Evolutionary conservation across 169 alveolate species (phyloP).

Genomic region (Perkinsus chesapeaki): DNA sequence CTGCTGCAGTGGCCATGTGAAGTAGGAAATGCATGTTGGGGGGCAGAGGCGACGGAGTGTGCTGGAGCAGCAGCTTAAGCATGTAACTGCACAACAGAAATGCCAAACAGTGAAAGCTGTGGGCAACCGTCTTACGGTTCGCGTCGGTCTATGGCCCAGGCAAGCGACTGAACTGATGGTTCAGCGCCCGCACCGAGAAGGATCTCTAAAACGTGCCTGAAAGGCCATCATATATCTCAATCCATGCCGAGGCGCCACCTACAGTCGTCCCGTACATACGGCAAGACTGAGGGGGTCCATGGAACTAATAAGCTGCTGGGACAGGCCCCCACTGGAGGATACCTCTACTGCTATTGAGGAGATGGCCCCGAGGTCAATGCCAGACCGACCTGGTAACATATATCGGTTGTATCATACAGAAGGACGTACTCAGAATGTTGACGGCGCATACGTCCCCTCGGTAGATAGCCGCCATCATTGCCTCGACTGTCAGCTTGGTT

Average conservation of each 20-base stretch:
- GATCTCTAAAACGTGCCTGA: not conserved
- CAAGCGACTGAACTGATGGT: not conserved
- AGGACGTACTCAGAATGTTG: not conserved
- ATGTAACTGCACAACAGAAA: not conserved
- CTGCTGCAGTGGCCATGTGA: not conserved
- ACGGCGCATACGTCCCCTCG: not conserved
- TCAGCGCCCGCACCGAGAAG: not conserved
- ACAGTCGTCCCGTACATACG: not conserved
- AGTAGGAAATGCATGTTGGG: not conserved
- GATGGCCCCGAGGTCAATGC: not conserved
- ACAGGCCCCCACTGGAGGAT: not conserved
- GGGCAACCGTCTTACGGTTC: too few relatives aligned
- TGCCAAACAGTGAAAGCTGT: too few relatives aligned
- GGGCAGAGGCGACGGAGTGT: not conserved
- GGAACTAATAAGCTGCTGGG: not conserved
- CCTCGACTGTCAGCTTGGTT: not conserved
- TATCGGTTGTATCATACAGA: not conserved
- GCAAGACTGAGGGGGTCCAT: not conserved
- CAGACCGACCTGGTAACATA: not conserved
- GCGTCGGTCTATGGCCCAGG: not conserved
- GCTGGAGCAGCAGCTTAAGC: not conserved
- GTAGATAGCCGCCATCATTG: not conserved
- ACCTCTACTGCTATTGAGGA: not conserved
- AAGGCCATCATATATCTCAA: not conserved
- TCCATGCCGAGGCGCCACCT: not conserved